Conservation (phyloP, 257 asterid species). For the Scutellaria barbata region DNA sequence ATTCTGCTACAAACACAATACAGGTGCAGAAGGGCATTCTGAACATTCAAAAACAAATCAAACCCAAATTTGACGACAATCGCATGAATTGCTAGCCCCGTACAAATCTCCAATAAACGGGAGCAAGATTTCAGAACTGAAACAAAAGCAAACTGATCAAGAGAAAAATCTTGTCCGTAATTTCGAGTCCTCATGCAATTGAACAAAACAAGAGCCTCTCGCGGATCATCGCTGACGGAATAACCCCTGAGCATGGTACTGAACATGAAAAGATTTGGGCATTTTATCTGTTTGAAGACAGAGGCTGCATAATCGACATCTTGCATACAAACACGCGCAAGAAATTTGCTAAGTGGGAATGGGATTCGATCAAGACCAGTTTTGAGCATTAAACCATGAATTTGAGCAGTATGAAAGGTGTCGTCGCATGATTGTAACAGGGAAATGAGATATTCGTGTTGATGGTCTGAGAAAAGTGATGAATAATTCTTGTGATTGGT, state of each 20-base stretch:
- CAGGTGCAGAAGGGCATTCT: conserved; percentile 59
- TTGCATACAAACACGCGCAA: conserved; percentile 51
- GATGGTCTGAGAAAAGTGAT: conserved; percentile 36
- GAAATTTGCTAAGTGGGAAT: conserved; percentile 68
- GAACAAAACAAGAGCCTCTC: conserved; percentile 47
- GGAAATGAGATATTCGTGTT: conserved; percentile 44
- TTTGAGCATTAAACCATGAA: conserved; percentile 68
- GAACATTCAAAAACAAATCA: conserved; percentile 49
- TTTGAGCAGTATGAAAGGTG: conserved; percentile 46
- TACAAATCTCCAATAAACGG: conserved; percentile 37
- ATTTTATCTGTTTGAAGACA: conserved; percentile 46
- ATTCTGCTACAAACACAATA: conserved; percentile 55
- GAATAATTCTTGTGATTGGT: conserved; percentile 32
- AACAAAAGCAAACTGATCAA: conserved; percentile 59
- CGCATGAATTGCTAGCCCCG: conserved; percentile 51
- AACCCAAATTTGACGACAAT: conserved; percentile 56
- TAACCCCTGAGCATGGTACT: conserved; percentile 61
- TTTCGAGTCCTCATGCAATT: conserved; percentile 51
- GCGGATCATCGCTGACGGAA: conserved; percentile 48
- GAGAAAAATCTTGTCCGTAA: conserved; percentile 23
- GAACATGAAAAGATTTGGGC: conserved; percentile 64
- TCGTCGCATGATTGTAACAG: conserved; percentile 57
- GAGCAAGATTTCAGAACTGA: conserved; percentile 61
- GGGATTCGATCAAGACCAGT: conserved; percentile 52
- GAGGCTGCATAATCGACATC: conserved; percentile 54